phyloP scores from a whole-genome alignment of 2,329 filamentous ascomycete genomes.

The Calycina marina region DNA sequence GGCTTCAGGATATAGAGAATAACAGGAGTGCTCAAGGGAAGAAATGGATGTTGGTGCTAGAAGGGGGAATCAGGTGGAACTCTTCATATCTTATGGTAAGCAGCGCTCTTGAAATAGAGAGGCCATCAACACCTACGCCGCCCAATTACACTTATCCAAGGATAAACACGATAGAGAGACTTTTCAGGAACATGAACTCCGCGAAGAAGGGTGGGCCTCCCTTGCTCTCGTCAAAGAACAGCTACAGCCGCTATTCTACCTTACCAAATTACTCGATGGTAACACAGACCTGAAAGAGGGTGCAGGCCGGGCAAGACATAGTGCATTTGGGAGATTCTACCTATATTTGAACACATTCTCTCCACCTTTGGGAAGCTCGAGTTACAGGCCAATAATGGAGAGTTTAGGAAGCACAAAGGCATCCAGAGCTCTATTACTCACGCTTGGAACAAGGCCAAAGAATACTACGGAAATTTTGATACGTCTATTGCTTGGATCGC shows the following conservation, averaged over 20 bases:
- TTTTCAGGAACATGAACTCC: neutral
- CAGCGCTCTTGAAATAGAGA: neutral
- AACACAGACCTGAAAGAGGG: constrained; percentile 1
- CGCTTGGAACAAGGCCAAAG: constrained; percentile 1
- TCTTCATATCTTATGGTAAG: neutral
- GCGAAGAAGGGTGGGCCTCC: neutral
- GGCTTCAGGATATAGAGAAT: neutral
- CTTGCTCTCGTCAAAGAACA: neutral
- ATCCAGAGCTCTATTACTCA: constrained; percentile 1
- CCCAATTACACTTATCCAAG: neutral
- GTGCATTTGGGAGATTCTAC: constrained; percentile 1
- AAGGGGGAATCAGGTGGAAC: neutral
- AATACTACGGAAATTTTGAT: constrained; percentile 1
- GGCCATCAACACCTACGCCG: neutral
- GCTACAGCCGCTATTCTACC: neutral
- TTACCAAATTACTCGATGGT: neutral
- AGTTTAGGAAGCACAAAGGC: constrained; percentile 1
- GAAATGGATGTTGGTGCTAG: neutral
- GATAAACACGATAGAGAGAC: neutral
- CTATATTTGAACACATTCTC: neutral
- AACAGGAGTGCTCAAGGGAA: neutral
- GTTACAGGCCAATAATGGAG: neutral
- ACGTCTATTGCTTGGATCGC: constrained; percentile 1
- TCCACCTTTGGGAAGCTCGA: constrained; percentile 1
- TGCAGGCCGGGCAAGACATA: neutral